Percentiles rank a stretch among this genome's conserved stretches.
phyloP scores from a whole-genome alignment of 257 asterid species.

The Petrea volubilis region DNA sequence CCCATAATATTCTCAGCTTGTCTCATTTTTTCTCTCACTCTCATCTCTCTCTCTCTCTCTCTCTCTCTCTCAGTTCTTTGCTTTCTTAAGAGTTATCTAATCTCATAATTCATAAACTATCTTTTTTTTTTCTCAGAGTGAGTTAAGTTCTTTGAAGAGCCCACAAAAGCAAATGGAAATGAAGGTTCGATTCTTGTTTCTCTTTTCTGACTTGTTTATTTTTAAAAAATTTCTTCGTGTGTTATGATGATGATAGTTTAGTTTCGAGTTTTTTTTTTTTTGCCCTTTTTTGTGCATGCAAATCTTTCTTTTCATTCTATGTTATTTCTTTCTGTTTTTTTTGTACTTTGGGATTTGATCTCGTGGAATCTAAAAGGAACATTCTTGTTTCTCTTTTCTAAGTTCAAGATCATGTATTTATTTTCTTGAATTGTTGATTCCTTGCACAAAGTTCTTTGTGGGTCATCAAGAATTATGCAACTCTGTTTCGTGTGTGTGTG shows the following conservation, averaged over 20 bases:
- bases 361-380: conserved; percentile 18
- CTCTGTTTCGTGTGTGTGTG: background rate
- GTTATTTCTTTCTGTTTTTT: conserved; percentile 6
- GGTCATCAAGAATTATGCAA: conserved; percentile 10
- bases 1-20: conserved; percentile 35
- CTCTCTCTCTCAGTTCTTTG: conserved; percentile 8
- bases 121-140: conserved; percentile 10
- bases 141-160: background rate
- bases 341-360: background rate
- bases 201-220: background rate
- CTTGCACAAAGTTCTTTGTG: background rate
- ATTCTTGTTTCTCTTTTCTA: background rate
- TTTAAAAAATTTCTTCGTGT: too few species aligned
- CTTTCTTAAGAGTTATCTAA: conserved; percentile 8
- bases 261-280: background rate
- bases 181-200: conserved; percentile 56
- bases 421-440: conserved; percentile 2
- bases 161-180: conserved; percentile 21
- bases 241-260: background rate
- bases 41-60: conserved; percentile 7
- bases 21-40: conserved; percentile 19
- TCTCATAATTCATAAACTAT: conserved; percentile 2
- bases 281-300: conserved; percentile 27
- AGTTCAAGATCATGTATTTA: conserved; percentile 4
- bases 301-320: conserved; percentile 4